Percentiles rank a stretch among this genome's conserved stretches.
Conservation (phyloP, 2,329 filamentous ascomycete species). For the Trichoderma harzianum region DNA sequence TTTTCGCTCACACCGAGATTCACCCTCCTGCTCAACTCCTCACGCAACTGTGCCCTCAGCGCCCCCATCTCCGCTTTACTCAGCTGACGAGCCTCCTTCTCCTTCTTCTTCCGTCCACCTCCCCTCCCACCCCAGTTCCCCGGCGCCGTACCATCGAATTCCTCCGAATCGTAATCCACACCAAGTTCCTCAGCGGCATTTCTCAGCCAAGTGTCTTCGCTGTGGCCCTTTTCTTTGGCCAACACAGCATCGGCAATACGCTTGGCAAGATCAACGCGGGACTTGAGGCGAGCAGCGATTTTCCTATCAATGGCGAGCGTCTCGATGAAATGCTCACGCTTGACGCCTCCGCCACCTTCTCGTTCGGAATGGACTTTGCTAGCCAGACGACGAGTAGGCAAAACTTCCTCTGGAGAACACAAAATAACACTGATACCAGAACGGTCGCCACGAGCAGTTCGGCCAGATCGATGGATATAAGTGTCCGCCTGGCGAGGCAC, state of each 20-base stretch:
- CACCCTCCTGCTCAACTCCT: slow-evolving; percentile 67
- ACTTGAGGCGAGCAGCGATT: slow-evolving; percentile 71
- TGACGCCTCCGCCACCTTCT: slow-evolving; percentile 45
- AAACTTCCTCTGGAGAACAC: slow-evolving; percentile 87
- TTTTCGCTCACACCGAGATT: slow-evolving; percentile 85
- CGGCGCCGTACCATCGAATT: slow-evolving; percentile 73
- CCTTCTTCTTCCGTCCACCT: slow-evolving; percentile 68
- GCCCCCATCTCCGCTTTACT: slow-evolving; percentile 71
- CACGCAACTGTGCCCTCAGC: slow-evolving; percentile 68
- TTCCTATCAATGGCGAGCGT: slow-evolving; percentile 81
- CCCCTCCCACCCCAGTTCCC: slow-evolving; percentile 66
- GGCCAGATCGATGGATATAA: slow-evolving; percentile 93
- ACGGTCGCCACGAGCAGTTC: slow-evolving; percentile 79
- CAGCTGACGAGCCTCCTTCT: slow-evolving; percentile 64
- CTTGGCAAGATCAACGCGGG: slow-evolving; percentile 77
- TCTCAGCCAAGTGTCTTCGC: slow-evolving; percentile 80
- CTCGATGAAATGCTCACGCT: slow-evolving; percentile 65
- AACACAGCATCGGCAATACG: slow-evolving; percentile 76
- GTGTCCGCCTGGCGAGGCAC: slow-evolving; percentile 86
- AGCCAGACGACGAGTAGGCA: slow-evolving; percentile 76
- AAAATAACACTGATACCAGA: slow-evolving; percentile 81
- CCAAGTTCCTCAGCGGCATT: slow-evolving; percentile 87
- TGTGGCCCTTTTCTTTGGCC: slow-evolving; percentile 81
- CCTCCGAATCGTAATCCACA: slow-evolving; percentile 88
- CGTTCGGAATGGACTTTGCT: slow-evolving; percentile 76